Evolutionary conservation across 805 yeast species (phyloP).

Genomic region (Nakazawaea pomicola): DNA sequence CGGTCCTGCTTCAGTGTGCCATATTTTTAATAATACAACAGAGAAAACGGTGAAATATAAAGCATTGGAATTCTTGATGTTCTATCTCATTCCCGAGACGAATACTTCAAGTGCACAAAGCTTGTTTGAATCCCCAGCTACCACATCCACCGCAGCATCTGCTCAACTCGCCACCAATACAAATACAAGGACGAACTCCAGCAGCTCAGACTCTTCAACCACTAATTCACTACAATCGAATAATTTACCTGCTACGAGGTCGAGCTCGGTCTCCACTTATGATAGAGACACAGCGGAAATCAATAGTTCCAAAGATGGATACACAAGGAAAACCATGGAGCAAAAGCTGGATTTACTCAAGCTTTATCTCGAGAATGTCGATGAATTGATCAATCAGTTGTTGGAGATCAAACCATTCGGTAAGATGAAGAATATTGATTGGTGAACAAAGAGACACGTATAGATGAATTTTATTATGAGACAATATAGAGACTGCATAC

Average conservation of each 20-base stretch:
- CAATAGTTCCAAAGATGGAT: conserved; percentile 19
- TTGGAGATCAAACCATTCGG: conserved; percentile 45
- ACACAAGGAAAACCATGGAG: conserved; percentile 31
- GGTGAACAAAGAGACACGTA: conserved; percentile 30
- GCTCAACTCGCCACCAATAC: too few relatives aligned
- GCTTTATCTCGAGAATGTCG: conserved; percentile 38
- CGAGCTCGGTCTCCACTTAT: too few relatives aligned
- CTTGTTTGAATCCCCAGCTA: not conserved
- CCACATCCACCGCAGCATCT: not conserved
- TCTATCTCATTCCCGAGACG: conserved; percentile 61
- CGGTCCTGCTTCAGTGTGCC: conserved; percentile 53
- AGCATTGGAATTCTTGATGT: conserved; percentile 63
- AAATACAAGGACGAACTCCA: too few relatives aligned
- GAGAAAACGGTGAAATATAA: conserved; percentile 55
- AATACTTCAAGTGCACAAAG: not conserved
- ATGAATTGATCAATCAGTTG: conserved; percentile 42
- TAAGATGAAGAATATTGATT: conserved; percentile 34
- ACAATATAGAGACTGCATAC: too few relatives aligned
- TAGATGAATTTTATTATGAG: not conserved
- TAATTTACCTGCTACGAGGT: too few relatives aligned
- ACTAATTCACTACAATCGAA: too few relatives aligned
- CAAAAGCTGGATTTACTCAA: conserved; percentile 40
- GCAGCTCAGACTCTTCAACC: too few relatives aligned
- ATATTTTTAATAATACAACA: conserved; percentile 31
- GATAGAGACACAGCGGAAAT: too few relatives aligned